Evolutionary conservation across 495 filamentous ascomycete species (phyloP).

Genomic region (Hypoxylon crocopeplum): DNA sequence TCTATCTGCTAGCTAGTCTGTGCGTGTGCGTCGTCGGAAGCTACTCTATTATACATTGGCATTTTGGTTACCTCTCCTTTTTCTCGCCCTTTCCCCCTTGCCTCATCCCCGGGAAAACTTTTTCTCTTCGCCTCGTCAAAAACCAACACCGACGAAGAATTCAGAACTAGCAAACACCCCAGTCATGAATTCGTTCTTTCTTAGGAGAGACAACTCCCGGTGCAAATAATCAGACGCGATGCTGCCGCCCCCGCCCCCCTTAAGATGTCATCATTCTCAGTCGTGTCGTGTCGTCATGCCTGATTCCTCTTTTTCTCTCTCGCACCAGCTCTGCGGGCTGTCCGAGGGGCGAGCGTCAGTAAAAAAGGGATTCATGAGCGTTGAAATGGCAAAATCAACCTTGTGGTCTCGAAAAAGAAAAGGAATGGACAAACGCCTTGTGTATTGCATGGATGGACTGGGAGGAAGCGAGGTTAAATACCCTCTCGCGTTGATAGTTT

Average conservation of each 20-base stretch:
- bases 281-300: constrained; percentile 7
- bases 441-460: too few relatives aligned
- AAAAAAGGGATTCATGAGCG: too few relatives aligned
- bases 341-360: too few relatives aligned
- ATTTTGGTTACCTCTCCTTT: background rate
- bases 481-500: too few relatives aligned
- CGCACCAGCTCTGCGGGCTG: too few relatives aligned
- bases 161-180: background rate
- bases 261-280: constrained; percentile 1
- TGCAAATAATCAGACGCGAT: background rate
- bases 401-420: too few relatives aligned
- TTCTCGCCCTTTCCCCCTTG: too few relatives aligned
- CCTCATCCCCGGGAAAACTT: background rate
- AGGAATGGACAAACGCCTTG: too few relatives aligned
- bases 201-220: too few relatives aligned
- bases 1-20: background rate
- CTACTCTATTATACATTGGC: constrained; percentile 21
- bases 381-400: too few relatives aligned
- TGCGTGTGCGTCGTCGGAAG: background rate
- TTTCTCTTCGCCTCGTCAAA: background rate
- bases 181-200: constrained; percentile 2
- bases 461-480: too few relatives aligned
- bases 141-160: constrained; percentile 2
- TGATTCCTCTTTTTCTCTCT: too few relatives aligned
- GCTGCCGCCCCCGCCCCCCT: background rate